Conservation (phyloP, 2,329 filamentous ascomycete species). For the Chrysoporthe austroafricana region DNA sequence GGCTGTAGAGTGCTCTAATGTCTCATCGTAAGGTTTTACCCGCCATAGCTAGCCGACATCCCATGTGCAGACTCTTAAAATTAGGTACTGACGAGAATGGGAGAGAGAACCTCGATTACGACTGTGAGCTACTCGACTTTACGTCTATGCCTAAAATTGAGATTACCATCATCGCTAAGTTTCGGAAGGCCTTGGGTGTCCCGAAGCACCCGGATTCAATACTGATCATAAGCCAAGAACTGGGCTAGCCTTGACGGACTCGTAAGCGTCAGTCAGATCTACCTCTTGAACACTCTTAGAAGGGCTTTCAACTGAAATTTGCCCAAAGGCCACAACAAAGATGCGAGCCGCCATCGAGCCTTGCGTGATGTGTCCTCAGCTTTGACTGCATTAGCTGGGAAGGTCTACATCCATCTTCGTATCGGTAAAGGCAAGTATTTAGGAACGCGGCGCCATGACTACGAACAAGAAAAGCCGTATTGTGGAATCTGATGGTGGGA, state of each 20-base stretch:
- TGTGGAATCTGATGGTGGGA: not conserved
- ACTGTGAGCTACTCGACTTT: not conserved
- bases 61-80: not conserved
- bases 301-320: not conserved
- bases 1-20: conserved; percentile 7
- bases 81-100: not conserved
- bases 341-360: not conserved
- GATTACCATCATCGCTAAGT: not conserved
- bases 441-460: not conserved
- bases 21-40: not conserved
- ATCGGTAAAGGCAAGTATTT: not conserved
- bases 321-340: not conserved
- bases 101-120: not conserved
- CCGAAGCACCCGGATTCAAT: not conserved
- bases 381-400: not conserved
- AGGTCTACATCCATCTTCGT: not conserved
- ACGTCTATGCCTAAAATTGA: not conserved
- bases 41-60: not conserved
- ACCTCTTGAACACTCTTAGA: not conserved
- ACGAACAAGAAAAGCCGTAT: not conserved
- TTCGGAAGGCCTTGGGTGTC: not conserved
- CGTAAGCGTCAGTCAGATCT: not conserved
- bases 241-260: not conserved
- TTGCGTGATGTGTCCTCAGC: not conserved
- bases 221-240: not conserved